A percentile compares a stretch with the other conserved stretches of the same genome.
These are phyloP conservation scores for Priceomyces medius DNA, from an alignment of 805 yeast genomes.

Conservation along the genomic window DNA sequence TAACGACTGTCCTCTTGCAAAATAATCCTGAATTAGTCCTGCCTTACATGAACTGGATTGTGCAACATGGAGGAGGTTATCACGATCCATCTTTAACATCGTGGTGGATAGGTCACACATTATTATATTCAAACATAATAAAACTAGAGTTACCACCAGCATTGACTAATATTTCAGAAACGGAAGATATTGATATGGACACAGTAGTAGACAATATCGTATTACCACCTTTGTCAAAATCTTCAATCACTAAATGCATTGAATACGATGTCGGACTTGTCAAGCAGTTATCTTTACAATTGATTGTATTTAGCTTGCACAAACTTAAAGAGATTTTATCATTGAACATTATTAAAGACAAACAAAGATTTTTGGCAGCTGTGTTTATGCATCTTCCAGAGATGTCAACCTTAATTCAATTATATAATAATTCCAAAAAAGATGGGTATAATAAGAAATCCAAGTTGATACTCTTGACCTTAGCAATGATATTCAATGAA, in stretches of 20 bases:
- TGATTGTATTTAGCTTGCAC: constrained; percentile 52
- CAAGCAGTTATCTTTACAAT: constrained; percentile 61
- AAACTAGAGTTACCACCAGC: constrained; percentile 50
- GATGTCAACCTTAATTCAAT: constrained; percentile 40
- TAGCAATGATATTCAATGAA: constrained; percentile 42
- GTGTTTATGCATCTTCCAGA: constrained; percentile 49
- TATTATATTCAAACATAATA: constrained; percentile 60
- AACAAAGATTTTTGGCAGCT: constrained; percentile 26
- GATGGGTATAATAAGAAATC: constrained; percentile 22
- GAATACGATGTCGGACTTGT: constrained; percentile 45
- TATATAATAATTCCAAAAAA: constrained; percentile 41
- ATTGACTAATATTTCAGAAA: background rate
- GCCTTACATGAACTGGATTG: constrained; percentile 60
- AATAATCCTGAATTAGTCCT: constrained; percentile 69
- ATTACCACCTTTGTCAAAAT: constrained; percentile 63
- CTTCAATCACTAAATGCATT: constrained; percentile 58
- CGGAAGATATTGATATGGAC: constrained; percentile 3
- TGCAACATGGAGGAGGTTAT: constrained; percentile 57
- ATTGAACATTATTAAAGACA: constrained; percentile 14
- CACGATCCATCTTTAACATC: constrained; percentile 79
- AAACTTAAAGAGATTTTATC: constrained; percentile 48
- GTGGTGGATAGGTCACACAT: constrained; percentile 78
- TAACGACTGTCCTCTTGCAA: constrained; percentile 50
- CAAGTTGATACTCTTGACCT: constrained; percentile 48
- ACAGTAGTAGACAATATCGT: constrained; percentile 55